Evolutionary conservation across 140 eudicot genomes (phyloP).

Genomic region (Erigeron philadelphicus): DNA sequence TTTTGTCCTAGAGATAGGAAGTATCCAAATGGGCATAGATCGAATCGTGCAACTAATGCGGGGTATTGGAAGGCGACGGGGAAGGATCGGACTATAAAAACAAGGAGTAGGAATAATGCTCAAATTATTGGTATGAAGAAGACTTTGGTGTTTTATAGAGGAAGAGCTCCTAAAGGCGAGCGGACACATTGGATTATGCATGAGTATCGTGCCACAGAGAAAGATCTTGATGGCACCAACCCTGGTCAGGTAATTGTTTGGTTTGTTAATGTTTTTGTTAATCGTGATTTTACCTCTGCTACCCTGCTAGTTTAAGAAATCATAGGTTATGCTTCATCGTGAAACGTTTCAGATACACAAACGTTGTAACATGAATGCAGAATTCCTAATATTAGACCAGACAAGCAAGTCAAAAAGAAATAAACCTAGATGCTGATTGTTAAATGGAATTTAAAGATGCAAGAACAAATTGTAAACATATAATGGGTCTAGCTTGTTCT

Average conservation of each 20-base stretch:
- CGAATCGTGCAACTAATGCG: slow-evolving; percentile 66
- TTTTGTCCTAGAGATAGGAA: slow-evolving; percentile 78
- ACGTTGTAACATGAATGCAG: no score
- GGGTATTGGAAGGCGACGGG: slow-evolving; percentile 90
- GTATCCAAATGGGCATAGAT: slow-evolving; percentile 77
- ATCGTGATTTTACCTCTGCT: background rate
- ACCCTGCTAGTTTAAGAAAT: background rate
- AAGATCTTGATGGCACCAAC: slow-evolving; percentile 68
- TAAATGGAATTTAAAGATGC: background rate
- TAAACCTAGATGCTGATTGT: background rate
- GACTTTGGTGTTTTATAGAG: slow-evolving; percentile 67
- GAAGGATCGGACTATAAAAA: slow-evolving; percentile 63
- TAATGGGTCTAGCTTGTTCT: background rate
- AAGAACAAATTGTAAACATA: background rate
- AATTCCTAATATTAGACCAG: no score
- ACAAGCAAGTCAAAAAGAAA: background rate
- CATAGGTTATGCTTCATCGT: background rate
- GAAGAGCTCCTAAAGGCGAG: slow-evolving; percentile 78
- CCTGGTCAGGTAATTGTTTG: slow-evolving; percentile 61
- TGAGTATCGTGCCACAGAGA: slow-evolving; percentile 71
- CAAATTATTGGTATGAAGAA: slow-evolving; percentile 66
- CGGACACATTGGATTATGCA: slow-evolving; percentile 87
- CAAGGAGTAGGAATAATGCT: slow-evolving; percentile 29
- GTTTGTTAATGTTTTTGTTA: background rate
- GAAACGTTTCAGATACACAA: background rate